A percentile compares a stretch with the other conserved stretches of the same genome.
Conservation (phyloP, 1,284 basidiomycete species). For the Gomphus bonarii region DNA sequence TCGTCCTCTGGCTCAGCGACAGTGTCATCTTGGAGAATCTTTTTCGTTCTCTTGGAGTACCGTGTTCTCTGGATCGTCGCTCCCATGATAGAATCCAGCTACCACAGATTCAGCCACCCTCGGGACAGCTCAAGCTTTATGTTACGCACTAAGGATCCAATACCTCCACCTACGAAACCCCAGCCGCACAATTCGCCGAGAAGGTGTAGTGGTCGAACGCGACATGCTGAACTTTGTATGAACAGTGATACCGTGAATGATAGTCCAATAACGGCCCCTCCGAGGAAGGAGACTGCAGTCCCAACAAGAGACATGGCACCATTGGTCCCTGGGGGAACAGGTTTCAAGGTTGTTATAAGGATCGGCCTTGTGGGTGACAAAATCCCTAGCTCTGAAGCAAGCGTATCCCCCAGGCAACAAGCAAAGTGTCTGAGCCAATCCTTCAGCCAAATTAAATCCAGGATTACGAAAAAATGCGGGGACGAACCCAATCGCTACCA, state of each 20-base stretch:
- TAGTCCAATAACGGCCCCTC: slow-evolving; percentile 65
- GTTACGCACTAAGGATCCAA: slow-evolving; percentile 61
- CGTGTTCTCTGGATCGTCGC: slow-evolving; percentile 81
- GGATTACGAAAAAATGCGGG: not conserved
- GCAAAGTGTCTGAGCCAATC: slow-evolving; percentile 52
- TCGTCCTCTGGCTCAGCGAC: slow-evolving; percentile 22
- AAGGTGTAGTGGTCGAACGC: slow-evolving; percentile 28
- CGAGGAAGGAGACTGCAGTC: slow-evolving; percentile 60
- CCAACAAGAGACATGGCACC: slow-evolving; percentile 76
- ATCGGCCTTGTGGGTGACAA: slow-evolving; percentile 57
- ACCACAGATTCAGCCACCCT: slow-evolving; percentile 9
- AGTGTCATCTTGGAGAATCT: slow-evolving; percentile 56
- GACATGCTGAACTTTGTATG: slow-evolving; percentile 48
- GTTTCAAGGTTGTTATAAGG: slow-evolving; percentile 62
- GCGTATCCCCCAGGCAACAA: slow-evolving; percentile 78
- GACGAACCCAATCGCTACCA: slow-evolving; percentile 60
- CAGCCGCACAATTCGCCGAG: slow-evolving; percentile 37
- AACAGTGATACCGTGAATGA: slow-evolving; percentile 49
- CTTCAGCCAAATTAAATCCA: slow-evolving; percentile 10
- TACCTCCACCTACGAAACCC: slow-evolving; percentile 55
- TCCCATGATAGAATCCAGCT: slow-evolving; percentile 81
- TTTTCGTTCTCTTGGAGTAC: slow-evolving; percentile 53
- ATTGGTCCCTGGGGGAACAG: slow-evolving; percentile 86
- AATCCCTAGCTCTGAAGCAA: slow-evolving; percentile 77
- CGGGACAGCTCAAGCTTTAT: not conserved